Conservation (phyloP, 148 eudicot species). For the Chenopodium formosanum region DNA sequence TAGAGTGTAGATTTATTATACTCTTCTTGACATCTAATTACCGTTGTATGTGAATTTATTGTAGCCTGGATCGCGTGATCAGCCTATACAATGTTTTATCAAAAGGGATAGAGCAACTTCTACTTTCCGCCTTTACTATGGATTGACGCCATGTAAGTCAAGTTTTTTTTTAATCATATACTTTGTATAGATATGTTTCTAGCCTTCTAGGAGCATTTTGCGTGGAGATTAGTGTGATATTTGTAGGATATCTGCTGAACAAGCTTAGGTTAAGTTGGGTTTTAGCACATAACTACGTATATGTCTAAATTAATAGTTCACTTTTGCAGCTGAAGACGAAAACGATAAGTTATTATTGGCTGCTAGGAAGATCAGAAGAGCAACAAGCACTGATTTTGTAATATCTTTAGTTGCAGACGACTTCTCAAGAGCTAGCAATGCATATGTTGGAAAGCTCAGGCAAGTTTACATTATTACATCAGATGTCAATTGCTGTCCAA, state of each 20-base stretch:
- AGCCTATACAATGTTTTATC: constrained; percentile 84
- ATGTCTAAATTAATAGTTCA: neutral
- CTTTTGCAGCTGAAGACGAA: constrained; percentile 69
- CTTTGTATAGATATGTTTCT: no score
- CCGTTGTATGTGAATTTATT: constrained; percentile 6
- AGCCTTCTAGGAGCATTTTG: neutral
- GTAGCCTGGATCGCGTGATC: constrained; percentile 88
- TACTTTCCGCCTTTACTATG: constrained; percentile 62
- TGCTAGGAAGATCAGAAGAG: constrained; percentile 75
- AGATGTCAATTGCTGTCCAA: neutral
- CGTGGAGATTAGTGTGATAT: neutral
- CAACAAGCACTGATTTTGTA: constrained; percentile 77
- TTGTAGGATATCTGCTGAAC: neutral
- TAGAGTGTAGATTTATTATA: neutral
- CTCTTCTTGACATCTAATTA: neutral
- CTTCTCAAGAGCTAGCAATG: constrained; percentile 81
- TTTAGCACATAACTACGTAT: neutral
- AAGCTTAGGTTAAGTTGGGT: neutral
- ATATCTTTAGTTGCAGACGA: constrained; percentile 77
- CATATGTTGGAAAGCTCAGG: constrained; percentile 88
- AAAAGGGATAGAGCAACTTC: constrained; percentile 81
- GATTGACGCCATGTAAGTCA: constrained; percentile 83
- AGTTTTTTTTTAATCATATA: neutral
- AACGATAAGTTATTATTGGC: constrained; percentile 72
- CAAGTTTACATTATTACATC: constrained; percentile 27